A percentile compares a stretch with the other conserved stretches of the same genome.
These are phyloP conservation scores for Aegilops longissima DNA, from an alignment of 176 grass and related monocot species.

Conservation along the genomic window DNA sequence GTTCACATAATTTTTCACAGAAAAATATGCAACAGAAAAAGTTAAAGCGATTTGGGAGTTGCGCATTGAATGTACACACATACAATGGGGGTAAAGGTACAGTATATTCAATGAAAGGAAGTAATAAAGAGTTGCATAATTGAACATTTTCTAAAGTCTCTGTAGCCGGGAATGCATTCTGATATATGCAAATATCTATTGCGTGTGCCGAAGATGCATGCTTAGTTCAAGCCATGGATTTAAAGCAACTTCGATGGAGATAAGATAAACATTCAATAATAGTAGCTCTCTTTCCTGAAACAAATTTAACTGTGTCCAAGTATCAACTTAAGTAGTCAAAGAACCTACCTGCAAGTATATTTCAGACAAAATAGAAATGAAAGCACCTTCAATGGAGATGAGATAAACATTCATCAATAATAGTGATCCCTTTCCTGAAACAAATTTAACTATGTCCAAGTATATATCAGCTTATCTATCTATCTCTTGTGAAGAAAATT, in stretches of 20 bases:
- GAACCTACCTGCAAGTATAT: too few relatives aligned
- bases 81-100: too few relatives aligned
- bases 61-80: too few relatives aligned
- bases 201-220: too few relatives aligned
- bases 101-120: neutral
- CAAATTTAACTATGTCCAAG: neutral
- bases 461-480: neutral
- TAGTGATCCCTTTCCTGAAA: neutral
- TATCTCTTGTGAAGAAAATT: neutral
- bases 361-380: neutral
- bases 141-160: neutral
- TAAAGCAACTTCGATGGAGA: too few relatives aligned
- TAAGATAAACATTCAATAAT: too few relatives aligned
- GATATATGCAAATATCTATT: neutral
- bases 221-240: too few relatives aligned
- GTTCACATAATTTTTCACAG: neutral
- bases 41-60: neutral
- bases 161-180: neutral
- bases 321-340: too few relatives aligned
- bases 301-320: too few relatives aligned
- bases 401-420: neutral
- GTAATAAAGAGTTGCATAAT: neutral
- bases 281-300: too few relatives aligned
- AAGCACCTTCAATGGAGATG: neutral
- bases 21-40: neutral